Base-by-base conservation (phyloP, 345 rosid genomes). In the Citrus cavaleriei region DNA sequence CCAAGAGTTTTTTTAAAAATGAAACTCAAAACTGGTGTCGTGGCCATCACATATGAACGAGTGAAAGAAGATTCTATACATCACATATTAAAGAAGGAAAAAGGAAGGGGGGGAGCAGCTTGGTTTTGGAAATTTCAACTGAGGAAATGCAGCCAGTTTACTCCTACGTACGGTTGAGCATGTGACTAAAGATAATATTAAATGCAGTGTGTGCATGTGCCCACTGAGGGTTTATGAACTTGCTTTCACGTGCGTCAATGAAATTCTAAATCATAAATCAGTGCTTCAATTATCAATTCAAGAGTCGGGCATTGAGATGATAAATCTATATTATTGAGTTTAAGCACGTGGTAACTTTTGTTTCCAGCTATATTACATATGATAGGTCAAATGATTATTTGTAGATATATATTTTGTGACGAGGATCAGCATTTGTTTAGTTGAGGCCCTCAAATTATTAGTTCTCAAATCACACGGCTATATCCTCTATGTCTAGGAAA, bases 301-400 rank as follows among this genome's bases (percentile, higher is more conserved):
- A 19, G 2, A 54, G 18, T 10, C 61, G 5, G 74, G 74, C 27
- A 18, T 10, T 71, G 10, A 54, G 62, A 28, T 30, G 74, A 32
- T 34, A 30, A 70, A 19, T 10, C 28, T 28, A 30, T 46, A 46
- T 46, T 46, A 46, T 32, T 3, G 32, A 42, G 74, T 70, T 49
- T 30, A 71, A 71, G 62, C 74, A 71, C 74, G 74, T 71, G 74
- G 27, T 71, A 71, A 54, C 19, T 71, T 54, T 4, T 49, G 14
- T 28, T 18, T 21, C 18, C 18, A 2, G 10, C 60, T 28, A 49
- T 13, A 3, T 40, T 24, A 24, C 16, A 42, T 69, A 6, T 2
- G 34, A 40, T 69, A 42, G 24, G 22, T 19, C 58, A 18, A 54
- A 54, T 54, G 2, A 54, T 54, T 54, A 54, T 14, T 18, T 54